Conservation (phyloP, 2,329 filamentous ascomycete genomes). For the Cladorrhinum sp. region DNA sequence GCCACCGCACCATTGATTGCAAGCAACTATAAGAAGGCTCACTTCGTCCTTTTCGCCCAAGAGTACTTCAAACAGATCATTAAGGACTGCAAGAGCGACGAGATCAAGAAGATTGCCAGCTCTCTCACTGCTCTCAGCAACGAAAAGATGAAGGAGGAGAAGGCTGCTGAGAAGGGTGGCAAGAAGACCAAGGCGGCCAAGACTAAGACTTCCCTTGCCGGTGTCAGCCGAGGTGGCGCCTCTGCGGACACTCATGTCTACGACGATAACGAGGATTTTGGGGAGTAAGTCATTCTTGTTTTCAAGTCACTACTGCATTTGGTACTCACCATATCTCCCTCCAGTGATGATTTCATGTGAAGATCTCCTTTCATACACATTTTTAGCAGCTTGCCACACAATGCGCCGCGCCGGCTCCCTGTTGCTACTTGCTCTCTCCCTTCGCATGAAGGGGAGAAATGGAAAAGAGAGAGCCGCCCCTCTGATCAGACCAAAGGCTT, state of each 20-base stretch:
- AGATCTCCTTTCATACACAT: slow-evolving; percentile 24
- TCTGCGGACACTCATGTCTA: slow-evolving; percentile 69
- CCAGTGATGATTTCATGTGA: slow-evolving; percentile 73
- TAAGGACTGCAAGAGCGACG: slow-evolving; percentile 83
- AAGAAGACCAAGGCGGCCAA: slow-evolving; percentile 98
- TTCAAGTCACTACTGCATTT: too few relatives aligned
- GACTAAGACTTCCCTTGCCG: slow-evolving; percentile 80
- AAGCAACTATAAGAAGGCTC: slow-evolving; percentile 77
- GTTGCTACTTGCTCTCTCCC: neutral
- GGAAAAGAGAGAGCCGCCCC: neutral
- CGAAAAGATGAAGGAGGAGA: slow-evolving; percentile 99
- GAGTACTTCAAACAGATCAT: slow-evolving; percentile 86
- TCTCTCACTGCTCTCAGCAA: slow-evolving; percentile 86
- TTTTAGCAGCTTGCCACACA: slow-evolving; percentile 15
- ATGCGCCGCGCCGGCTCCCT: slow-evolving; percentile 4
- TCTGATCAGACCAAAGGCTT: neutral
- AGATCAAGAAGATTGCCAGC: slow-evolving; percentile 95
- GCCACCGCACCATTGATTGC: slow-evolving; percentile 76
- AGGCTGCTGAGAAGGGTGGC: slow-evolving; percentile 84
- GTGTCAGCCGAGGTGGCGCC: slow-evolving; percentile 53
- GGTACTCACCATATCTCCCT: slow-evolving; percentile 1
- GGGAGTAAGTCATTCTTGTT: slow-evolving; percentile 49
- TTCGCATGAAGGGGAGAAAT: neutral
- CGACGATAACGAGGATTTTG: slow-evolving; percentile 74
- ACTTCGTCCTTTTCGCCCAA: slow-evolving; percentile 85